Evolutionary conservation across 768 basidiomycete species (phyloP).

Genomic region (Tricholoma bakamatsutake): DNA sequence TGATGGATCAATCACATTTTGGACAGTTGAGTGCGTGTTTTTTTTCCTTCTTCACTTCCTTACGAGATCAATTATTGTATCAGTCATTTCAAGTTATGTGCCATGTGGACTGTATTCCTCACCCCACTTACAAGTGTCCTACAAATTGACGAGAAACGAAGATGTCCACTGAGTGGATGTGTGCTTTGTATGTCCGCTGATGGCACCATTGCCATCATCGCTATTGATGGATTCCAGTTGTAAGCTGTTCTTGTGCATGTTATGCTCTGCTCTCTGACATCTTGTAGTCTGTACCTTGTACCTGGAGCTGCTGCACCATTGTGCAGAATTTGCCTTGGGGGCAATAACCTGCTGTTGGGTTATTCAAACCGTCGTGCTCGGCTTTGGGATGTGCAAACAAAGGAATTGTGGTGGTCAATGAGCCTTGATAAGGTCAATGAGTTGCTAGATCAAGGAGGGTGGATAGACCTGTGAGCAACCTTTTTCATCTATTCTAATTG

Average conservation of each 20-base stretch:
- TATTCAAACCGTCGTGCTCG: constrained; percentile 76
- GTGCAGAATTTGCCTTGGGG: constrained; percentile 54
- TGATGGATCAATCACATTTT: constrained; percentile 73
- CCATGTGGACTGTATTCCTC: constrained; percentile 70
- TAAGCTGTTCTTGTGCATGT: constrained; percentile 30
- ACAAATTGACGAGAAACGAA: constrained; percentile 44
- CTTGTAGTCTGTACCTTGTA: constrained; percentile 63
- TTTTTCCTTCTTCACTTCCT: background rate
- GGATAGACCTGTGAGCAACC: constrained; percentile 60
- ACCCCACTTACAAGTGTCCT: constrained; percentile 56
- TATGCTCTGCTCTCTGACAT: background rate
- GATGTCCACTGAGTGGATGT: constrained; percentile 59
- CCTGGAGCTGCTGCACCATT: constrained; percentile 77
- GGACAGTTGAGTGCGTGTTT: constrained; percentile 54
- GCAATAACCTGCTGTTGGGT: constrained; percentile 64
- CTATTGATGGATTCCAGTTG: constrained; percentile 72
- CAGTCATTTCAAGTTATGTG: constrained; percentile 61
- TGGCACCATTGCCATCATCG: constrained; percentile 80
- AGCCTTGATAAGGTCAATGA: constrained; percentile 70
- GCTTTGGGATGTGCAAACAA: constrained; percentile 80
- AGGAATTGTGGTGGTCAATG: constrained; percentile 85
- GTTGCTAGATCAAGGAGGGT: constrained; percentile 62
- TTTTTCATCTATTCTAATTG: background rate
- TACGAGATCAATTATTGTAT: background rate
- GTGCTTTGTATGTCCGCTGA: constrained; percentile 68